Percentiles rank a stretch among this genome's conserved stretches.
phyloP scores from a whole-genome alignment of 1,284 basidiomycete genomes.

The Marasmius sp. region DNA sequence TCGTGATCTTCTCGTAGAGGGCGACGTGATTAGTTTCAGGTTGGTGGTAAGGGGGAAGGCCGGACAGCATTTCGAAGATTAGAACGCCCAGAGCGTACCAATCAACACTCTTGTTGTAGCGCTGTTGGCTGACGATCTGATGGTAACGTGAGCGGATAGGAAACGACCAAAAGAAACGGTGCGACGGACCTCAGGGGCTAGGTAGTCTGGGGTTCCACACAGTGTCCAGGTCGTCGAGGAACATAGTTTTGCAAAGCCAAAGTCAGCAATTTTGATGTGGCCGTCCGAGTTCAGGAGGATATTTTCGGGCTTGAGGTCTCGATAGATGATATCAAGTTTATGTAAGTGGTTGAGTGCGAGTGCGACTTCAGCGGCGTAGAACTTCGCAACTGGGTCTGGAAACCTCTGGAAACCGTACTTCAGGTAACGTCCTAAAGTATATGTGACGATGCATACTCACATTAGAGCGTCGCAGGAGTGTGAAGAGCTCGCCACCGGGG shows the following conservation, averaged over 20 bases:
- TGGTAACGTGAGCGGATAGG: not conserved
- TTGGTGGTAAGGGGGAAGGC: slow-evolving; percentile 78
- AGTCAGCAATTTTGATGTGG: slow-evolving; percentile 98
- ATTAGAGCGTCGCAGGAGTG: slow-evolving; percentile 84
- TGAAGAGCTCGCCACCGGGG: slow-evolving; percentile 95
- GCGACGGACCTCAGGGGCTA: slow-evolving; percentile 77
- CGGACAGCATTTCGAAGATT: slow-evolving; percentile 96
- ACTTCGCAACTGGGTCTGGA: slow-evolving; percentile 98
- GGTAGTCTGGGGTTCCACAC: slow-evolving; percentile 97
- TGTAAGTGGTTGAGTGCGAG: slow-evolving; percentile 94
- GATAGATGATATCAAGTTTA: slow-evolving; percentile 90
- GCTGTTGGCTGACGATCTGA: slow-evolving; percentile 83
- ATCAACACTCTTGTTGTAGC: slow-evolving; percentile 97
- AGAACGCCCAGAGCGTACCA: slow-evolving; percentile 99
- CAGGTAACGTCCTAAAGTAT: not conserved
- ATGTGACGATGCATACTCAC: slow-evolving; percentile 43
- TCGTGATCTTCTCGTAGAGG: slow-evolving; percentile 81
- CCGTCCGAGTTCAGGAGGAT: slow-evolving; percentile 92
- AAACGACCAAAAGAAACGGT: not conserved
- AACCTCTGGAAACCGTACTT: slow-evolving; percentile 66
- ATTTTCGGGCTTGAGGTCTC: slow-evolving; percentile 98
- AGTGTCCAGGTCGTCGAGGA: slow-evolving; percentile 94
- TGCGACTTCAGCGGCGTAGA: slow-evolving; percentile 97
- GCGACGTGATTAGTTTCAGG: slow-evolving; percentile 63
- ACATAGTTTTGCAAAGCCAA: slow-evolving; percentile 95